Evolutionary conservation across 2,329 filamentous ascomycete species (phyloP), one percentile per base, ranked within the genome.

Genomic region (Meredithiella fracta): DNA sequence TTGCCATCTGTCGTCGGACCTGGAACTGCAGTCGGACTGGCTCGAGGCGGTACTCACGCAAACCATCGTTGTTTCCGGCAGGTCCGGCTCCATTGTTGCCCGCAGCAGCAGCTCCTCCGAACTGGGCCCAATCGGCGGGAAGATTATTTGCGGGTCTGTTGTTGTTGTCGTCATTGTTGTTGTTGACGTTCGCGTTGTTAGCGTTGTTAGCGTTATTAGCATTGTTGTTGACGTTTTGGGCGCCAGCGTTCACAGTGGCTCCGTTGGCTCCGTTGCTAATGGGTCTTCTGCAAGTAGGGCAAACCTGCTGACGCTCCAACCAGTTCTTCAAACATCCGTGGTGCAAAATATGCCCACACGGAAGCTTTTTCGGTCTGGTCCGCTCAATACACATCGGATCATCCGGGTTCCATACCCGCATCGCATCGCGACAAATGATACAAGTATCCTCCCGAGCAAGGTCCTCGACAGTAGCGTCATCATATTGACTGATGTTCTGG

Each of bases 371-470:
- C 5, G 92, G 88, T 20, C 92, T 79, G 57, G 86, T 78, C 55
- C 91, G 79, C 64, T 97, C 89, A 58, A 94, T 83, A 56, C 85
- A 75, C n/a, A 79, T 83, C 74, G 62, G 79, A 71, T 69, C 67
- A 3, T 60, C 65, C 0, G 73, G 70, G 58, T 78, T 69, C 86
- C 88, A 95, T 1, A 84, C 81, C 34, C 80, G 79, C 92, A 98
- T 98, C 61, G 94, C 87, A 67, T 98, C 92, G 59, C 92, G 82
- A 68, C 92, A 98, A 56, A 98, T 95, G 62, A 98, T 98, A 68
- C 92, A 98, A 2, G 92, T 94, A 64, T 94, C 88, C 66, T 96
- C 91, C 51, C 86, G 77, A 26, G 75, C 73, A 23, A 98, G 79
- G 61, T 98, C 91, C 61, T 94, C 87, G 1, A 79, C 76, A 1